Base-by-base conservation (phyloP, 2,329 filamentous ascomycete species). In the Beauveria caledonica region DNA sequence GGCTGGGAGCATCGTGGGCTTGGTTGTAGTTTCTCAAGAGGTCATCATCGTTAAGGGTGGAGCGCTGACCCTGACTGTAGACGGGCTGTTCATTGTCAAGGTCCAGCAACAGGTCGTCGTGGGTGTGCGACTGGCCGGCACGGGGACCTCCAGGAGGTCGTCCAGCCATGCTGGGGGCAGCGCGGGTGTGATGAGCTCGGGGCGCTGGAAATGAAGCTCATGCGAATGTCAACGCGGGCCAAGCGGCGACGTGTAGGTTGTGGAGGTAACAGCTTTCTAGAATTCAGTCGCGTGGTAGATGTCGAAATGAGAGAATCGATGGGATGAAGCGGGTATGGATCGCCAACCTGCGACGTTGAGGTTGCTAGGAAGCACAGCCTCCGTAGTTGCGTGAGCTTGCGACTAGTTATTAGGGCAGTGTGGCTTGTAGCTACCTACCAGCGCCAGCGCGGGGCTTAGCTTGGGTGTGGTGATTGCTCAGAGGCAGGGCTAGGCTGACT, bases 21-120 rank as follows among this genome's bases (percentile, higher is more conserved):
- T 88, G 85, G 69, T 88, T 83, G 76, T 90, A 92, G 65, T 85
- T 85, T 71, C 86, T 83, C 70, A 93, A 77, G 52, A 96, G 79
- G 65, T 92, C 86, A 66, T 95, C 88, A 72, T 96, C 92, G 72
- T 87, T 87, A 63, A 89, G 78, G n/a, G 88, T 84, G 54, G 92
- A 87, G 61, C 86, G 84, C 72, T 92, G 88, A 64, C 91, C 91
- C 66, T 81, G 82, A 72, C 82, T 85, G 75, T 97, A 96, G 62
- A 81, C 72, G 58, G 88, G 86, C 66, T 86, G 84, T 61, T 87
- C 81, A 69, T 88, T 85, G 68, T 89, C 86, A 65, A 90, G 79
- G 72, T 92, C 89, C 71, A 92, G 85, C 61, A 92, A 80, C 63
- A 91, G 81, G 70, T 87, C 81, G 70, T 84, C 76, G 57, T 40